These are phyloP conservation scores for Barnettozyma californica DNA, from an alignment of 805 yeast genomes.

Conservation along the genomic window DNA sequence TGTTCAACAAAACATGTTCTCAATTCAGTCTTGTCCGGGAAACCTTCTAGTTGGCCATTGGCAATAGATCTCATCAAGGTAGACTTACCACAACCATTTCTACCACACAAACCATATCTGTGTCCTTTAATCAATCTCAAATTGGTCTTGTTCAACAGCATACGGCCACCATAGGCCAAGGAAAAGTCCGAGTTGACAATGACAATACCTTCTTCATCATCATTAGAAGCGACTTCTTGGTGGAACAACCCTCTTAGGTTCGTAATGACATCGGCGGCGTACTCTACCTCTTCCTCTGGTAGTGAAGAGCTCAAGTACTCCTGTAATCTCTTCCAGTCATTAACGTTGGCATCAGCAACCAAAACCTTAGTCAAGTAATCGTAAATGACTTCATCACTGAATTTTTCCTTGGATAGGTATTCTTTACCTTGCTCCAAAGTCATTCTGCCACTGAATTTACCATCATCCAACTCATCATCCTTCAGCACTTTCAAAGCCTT, in stretches of 20 bases:
- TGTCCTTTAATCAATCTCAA: constrained; percentile 88
- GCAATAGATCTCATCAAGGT: constrained; percentile 96
- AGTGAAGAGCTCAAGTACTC: constrained; percentile 45
- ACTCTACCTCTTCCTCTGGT: constrained; percentile 31
- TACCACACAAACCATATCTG: constrained; percentile 95
- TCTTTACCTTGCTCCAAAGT: constrained; percentile 46
- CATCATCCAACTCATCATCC: constrained; percentile 73
- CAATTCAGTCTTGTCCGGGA: constrained; percentile 83
- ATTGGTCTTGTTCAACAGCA: constrained; percentile 90
- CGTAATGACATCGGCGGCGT: constrained; percentile 40
- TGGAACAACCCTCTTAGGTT: constrained; percentile 50
- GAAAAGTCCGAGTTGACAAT: constrained; percentile 94
- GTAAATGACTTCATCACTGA: constrained; percentile 34
- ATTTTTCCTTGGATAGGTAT: constrained; percentile 31
- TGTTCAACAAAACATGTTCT: constrained; percentile 97
- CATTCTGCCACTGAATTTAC: constrained; percentile 74
- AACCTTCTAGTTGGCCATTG: constrained; percentile 94
- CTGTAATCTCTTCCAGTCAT: constrained; percentile 59
- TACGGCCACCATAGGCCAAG: constrained; percentile 94
- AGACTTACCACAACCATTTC: constrained; percentile 98
- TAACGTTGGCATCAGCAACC: constrained; percentile 63
- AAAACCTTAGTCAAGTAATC: constrained; percentile 49
- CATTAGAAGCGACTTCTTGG: constrained; percentile 48
- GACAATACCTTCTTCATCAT: constrained; percentile 76
- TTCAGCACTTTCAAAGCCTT: constrained; percentile 80